These are phyloP conservation scores for Hirschfeldia incana DNA, from an alignment of 345 rosid genomes.

Conservation along the genomic window DNA sequence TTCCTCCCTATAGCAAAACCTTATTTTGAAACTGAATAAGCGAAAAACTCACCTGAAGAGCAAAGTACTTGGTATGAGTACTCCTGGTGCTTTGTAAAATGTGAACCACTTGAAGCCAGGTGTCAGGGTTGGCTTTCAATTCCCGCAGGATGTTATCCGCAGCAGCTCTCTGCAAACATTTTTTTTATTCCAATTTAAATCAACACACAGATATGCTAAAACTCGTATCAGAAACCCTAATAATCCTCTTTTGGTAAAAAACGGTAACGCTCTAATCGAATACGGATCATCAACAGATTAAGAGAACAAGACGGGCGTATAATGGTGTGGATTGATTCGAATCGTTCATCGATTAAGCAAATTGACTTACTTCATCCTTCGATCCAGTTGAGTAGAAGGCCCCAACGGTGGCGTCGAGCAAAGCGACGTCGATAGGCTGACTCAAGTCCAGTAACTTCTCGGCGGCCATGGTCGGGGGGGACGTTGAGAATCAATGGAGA, in stretches of 20 bases:
- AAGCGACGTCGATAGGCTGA: conserved; percentile 78
- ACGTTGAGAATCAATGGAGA: conserved; percentile 26
- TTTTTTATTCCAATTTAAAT: neutral
- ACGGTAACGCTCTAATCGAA: neutral
- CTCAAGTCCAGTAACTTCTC: conserved; percentile 94
- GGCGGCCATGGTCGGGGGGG: conserved; percentile 66
- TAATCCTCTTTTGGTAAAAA: neutral
- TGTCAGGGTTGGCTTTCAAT: conserved; percentile 86
- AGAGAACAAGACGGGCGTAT: neutral
- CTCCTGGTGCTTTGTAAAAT: conserved; percentile 72
- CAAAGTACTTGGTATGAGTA: conserved; percentile 83
- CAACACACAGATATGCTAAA: neutral
- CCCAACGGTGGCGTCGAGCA: conserved; percentile 91
- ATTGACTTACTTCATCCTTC: conserved; percentile 77
- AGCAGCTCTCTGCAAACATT: conserved; percentile 64
- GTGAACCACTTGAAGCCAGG: conserved; percentile 97
- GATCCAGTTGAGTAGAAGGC: conserved; percentile 99
- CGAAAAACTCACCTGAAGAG: conserved; percentile 65
- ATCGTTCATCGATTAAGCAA: conserved; percentile 3
- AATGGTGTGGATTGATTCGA: neutral
- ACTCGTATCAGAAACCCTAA: no score
- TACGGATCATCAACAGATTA: neutral
- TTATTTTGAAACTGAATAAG: neutral
- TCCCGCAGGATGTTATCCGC: conserved; percentile 92
- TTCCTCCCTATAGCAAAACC: neutral